A percentile compares a stretch with the other conserved stretches of the same genome.
Conservation (phyloP, 1,284 basidiomycete genomes). For the Xerocomus amazonicus region DNA sequence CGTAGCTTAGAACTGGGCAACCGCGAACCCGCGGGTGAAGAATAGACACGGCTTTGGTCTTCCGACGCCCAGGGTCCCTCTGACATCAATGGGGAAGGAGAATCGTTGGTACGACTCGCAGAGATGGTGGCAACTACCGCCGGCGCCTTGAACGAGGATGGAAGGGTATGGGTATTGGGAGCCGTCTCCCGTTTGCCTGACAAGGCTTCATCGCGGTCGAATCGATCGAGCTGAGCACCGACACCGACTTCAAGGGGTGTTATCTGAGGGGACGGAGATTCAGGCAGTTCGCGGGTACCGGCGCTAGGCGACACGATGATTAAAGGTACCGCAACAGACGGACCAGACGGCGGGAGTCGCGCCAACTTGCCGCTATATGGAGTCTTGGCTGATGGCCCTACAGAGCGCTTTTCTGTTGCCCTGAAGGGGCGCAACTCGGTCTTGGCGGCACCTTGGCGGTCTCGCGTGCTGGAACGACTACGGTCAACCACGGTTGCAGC, state of each 20-base stretch:
- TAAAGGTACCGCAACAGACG: background rate
- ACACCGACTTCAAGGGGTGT: background rate
- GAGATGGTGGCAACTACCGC: background rate
- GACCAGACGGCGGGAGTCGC: background rate
- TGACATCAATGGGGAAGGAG: background rate
- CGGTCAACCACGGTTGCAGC: background rate
- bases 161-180: background rate
- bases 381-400: background rate
- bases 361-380: background rate
- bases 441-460: background rate
- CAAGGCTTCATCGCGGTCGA: background rate
- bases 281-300: background rate
- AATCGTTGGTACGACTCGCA: background rate
- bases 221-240: background rate
- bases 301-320: constrained; percentile 4
- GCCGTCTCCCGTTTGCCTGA: background rate
- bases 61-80: background rate
- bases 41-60: too few relatives aligned
- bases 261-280: background rate
- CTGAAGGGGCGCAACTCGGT: background rate
- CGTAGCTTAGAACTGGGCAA: background rate
- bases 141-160: background rate
- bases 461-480: background rate
- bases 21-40: background rate
- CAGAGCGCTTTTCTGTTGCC: background rate